Percentiles rank a stretch among this genome's conserved stretches.
Conservation (phyloP, 768 basidiomycete genomes). For the Zangia roseola region DNA sequence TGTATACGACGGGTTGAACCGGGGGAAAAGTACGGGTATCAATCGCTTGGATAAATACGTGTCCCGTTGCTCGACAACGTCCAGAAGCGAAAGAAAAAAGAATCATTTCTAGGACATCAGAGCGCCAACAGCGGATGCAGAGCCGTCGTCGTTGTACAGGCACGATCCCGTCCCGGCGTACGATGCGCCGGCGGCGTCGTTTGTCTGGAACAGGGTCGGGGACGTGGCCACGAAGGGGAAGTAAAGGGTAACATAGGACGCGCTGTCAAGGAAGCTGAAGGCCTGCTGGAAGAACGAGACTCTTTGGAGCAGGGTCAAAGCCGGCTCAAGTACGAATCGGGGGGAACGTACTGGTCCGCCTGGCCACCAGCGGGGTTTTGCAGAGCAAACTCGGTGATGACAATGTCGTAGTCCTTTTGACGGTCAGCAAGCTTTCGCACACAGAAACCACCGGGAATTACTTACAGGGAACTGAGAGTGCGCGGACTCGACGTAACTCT, state of each 20-base stretch:
- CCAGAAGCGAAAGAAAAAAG: too few species aligned
- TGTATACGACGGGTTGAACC: too few species aligned
- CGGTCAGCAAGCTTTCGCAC: constrained; percentile 1
- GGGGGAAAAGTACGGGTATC: too few species aligned
- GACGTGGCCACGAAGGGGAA: constrained; percentile 38
- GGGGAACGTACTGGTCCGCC: constrained; percentile 26
- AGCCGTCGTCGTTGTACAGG: constrained; percentile 31
- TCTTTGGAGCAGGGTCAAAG: constrained; percentile 15
- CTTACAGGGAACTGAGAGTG: constrained; percentile 30
- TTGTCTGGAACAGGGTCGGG: constrained; percentile 18
- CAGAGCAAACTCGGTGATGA: constrained; percentile 35
- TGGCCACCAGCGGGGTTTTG: constrained; percentile 30
- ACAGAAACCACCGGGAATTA: background rate
- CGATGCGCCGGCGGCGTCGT: constrained; percentile 17
- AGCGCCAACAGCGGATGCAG: constrained; percentile 23
- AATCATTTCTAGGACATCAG: constrained; percentile 16
- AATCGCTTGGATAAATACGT: too few species aligned
- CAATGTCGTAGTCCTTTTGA: constrained; percentile 22
- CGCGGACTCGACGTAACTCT: constrained; percentile 26
- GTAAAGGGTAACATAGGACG: constrained; percentile 32
- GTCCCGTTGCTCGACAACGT: too few species aligned
- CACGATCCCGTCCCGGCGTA: constrained; percentile 30
- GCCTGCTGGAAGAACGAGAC: constrained; percentile 34
- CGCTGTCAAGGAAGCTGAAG: constrained; percentile 33
- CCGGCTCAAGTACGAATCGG: background rate